phyloP scores from a whole-genome alignment of 176 grass and related monocot species.

The Cocos nucifera region DNA sequence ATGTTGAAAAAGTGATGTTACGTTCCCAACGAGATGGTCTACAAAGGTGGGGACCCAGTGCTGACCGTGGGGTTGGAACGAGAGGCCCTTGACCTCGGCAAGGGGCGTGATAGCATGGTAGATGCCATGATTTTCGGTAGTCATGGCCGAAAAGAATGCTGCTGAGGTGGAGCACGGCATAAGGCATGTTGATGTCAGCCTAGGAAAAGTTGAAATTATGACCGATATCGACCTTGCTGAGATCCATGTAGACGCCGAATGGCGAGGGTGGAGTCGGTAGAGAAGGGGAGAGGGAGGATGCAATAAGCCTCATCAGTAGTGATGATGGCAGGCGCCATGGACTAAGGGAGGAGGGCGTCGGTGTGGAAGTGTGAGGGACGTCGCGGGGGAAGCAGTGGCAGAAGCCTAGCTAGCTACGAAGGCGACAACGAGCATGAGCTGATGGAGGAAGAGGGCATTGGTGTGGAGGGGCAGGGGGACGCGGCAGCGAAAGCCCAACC shows the following conservation, averaged over 20 bases:
- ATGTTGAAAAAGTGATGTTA: too few relatives aligned
- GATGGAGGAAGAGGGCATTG: too few relatives aligned
- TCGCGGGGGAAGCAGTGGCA: constrained; percentile 51
- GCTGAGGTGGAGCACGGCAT: constrained; percentile 70
- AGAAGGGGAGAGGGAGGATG: constrained; percentile 81
- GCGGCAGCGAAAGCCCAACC: too few relatives aligned
- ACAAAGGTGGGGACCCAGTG: constrained; percentile 96
- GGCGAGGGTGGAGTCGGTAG: constrained; percentile 48
- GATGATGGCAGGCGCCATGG: constrained; percentile 77
- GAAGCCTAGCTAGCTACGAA: constrained; percentile 65
- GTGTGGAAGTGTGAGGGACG: constrained; percentile 41
- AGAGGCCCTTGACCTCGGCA: constrained; percentile 48
- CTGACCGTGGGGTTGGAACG: constrained; percentile 55
- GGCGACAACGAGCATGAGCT: too few relatives aligned
- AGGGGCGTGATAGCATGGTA: constrained; percentile 68
- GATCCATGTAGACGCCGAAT: constrained; percentile 80
- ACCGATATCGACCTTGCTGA: constrained; percentile 90
- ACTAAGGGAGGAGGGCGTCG: constrained; percentile 73
- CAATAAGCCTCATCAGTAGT: not conserved
- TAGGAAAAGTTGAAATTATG: constrained; percentile 96
- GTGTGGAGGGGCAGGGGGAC: too few relatives aligned
- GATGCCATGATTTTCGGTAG: constrained; percentile 73
- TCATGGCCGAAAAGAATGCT: constrained; percentile 94
- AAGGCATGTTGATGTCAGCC: constrained; percentile 88
- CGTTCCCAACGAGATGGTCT: too few relatives aligned